Base-by-base conservation (phyloP, 176 grass and related monocot genomes). In the Zoysia pacifica region DNA sequence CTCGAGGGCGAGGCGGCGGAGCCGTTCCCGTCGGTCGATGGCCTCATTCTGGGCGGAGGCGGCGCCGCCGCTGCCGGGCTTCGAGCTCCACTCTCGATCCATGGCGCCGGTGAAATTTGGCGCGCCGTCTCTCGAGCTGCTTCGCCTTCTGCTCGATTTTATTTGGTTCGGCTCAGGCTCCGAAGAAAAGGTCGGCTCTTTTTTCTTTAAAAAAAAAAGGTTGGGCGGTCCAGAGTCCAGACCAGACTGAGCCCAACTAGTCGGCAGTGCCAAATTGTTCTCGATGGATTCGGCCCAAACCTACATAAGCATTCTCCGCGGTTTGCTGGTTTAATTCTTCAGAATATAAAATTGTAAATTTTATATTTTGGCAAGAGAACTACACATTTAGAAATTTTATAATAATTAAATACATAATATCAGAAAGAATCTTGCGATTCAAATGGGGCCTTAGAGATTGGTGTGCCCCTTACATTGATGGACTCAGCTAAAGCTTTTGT, bases 61-160 rank as follows among this genome's bases (percentile, higher is more conserved):
- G 37, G 92, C 92, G 61, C 96, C 96, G 77, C 96, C 92, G 86
- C 96, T 91, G 40, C 96, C 92, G 49, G 88, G 96, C 84, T 99
- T 99, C 62, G 92, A 94, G 69, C 96, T 92, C 92, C 96, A 95
- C 11, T 95, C 92, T 48, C 96, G 88, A 83, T 99, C 96, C 96
- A 99, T 98, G 82, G 87, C 82, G 77, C 50, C 67, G 51, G n/a
- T 77, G 77, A 35, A 36, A 60, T 59, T 51, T 6, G 55, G 72
- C 77, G 67, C 64, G 49, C 78, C 71, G 66, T 66, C 72, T 48
- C 20, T 47, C 50, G 12, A 65, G 39, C 48, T 20, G 16, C 37
- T 9, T 8, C 7, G 20, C 11, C 4, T 65, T 48, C 47, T 5
- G 49, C 20, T 72, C 36, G 73, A 42, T 3, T 82, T 28, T n/a